Evolutionary conservation across 2,329 filamentous ascomycete species (phyloP), one percentile per base, ranked within the genome.

Genomic region (Coniochaeta prunicola): DNA sequence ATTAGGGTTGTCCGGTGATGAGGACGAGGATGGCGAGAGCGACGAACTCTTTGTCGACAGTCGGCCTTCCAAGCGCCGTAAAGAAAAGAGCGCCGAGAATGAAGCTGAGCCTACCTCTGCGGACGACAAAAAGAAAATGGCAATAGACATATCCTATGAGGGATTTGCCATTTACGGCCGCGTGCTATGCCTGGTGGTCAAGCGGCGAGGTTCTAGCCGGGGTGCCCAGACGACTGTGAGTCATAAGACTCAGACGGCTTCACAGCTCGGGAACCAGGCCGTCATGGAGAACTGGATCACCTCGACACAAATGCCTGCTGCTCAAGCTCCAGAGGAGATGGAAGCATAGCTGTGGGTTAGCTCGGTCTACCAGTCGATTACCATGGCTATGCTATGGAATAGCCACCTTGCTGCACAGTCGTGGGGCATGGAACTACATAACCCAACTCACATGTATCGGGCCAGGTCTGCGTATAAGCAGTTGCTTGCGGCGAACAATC

Each of bases 151-250:
- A 28, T 87, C 86, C 15, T 99, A 97, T 74, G 92, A 97, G 68
- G 93, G 94, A 9, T 97, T 97, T 74, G 90, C 89, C 66, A 97
- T 99, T 69, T 96, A 96, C 74, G 92, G 94, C 12, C 89, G 91
- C 65, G 91, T 96, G 53, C 78, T 99, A 28, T 97, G 92, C 73
- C 80, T 99, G 60, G 89, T 99, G 9, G 87, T 99, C 68, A 87
- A 86, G 72, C 90, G 88, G 70, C 86, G 88, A 59, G 72, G 69
- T 57, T 62, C 69, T 58, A 62, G 68, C 58, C 63, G 62, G 56
- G 68, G 71, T 57, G 60, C 36, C 42, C 58, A 57, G 63, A 63
- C 62, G 33, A 53, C 30, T 21, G 53, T 59, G 21, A 26, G 59
- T 56, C 56, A 58, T 53, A 61, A 56, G 45, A 42, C 60, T 10